Percentiles rank a stretch among this genome's conserved stretches.
Evolutionary conservation across 495 filamentous ascomycete species (phyloP).

Genomic region (Daldinia caldariorum): DNA sequence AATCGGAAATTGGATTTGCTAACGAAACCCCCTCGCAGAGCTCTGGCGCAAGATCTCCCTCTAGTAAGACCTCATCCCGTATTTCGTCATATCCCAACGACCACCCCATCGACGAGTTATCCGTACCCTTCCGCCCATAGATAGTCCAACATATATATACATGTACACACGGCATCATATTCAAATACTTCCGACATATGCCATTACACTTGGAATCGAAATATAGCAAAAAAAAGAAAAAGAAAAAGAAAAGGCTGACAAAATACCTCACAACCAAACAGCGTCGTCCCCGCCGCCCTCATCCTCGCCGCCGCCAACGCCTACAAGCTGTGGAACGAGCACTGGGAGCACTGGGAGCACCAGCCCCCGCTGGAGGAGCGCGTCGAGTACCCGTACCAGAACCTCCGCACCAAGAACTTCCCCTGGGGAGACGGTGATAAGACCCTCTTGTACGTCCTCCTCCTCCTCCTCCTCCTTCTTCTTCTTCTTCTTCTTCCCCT

Average conservation of each 20-base stretch:
- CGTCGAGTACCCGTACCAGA: conserved; percentile 90
- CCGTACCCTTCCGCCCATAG: too few relatives aligned
- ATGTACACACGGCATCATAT: too few relatives aligned
- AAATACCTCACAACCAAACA: conserved; percentile 48
- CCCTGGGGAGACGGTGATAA: conserved; percentile 94
- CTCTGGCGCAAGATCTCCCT: conserved; percentile 94
- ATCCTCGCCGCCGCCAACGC: conserved; percentile 78
- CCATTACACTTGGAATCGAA: too few relatives aligned
- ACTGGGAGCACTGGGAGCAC: conserved; percentile 95
- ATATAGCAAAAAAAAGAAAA: background rate
- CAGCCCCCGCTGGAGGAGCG: conserved; percentile 88
- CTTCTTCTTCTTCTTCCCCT: too few relatives aligned
- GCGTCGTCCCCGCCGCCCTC: conserved; percentile 74
- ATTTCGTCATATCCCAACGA: background rate
- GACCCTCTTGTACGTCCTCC: conserved; percentile 57
- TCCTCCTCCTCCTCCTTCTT: conserved; percentile 12
- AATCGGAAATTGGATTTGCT: conserved; percentile 8
- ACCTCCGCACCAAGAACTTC: conserved; percentile 90
- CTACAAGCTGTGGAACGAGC: conserved; percentile 89
- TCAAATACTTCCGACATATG: too few relatives aligned
- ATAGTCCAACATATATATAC: too few relatives aligned
- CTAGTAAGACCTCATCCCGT: conserved; percentile 69
- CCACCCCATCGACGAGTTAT: background rate
- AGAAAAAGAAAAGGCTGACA: conserved; percentile 30
- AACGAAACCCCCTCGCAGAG: conserved; percentile 65